These are phyloP conservation scores for Vicia sativa DNA, from an alignment of 306 rosid species.

Conservation along the genomic window DNA sequence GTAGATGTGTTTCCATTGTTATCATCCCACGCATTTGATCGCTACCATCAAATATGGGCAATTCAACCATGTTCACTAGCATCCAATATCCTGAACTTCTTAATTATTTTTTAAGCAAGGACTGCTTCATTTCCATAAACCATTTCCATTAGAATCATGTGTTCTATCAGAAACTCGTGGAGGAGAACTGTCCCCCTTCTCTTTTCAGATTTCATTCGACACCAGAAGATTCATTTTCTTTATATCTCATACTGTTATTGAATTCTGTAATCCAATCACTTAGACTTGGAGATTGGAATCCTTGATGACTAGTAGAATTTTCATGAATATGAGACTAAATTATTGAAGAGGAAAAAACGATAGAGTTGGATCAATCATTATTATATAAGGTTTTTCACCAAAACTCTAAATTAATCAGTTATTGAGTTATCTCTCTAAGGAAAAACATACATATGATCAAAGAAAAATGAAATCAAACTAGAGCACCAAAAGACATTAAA, in stretches of 20 bases:
- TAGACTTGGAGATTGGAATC: neutral
- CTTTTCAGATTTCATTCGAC: neutral
- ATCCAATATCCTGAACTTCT: too few relatives aligned
- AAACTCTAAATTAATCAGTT: conserved; percentile 5
- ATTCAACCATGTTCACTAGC: too few relatives aligned
- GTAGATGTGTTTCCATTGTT: neutral
- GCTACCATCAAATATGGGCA: too few relatives aligned
- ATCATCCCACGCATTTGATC: neutral
- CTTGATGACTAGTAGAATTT: neutral
- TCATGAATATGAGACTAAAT: conserved; percentile 1
- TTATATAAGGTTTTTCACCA: neutral
- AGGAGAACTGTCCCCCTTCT: neutral
- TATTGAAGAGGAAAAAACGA: neutral
- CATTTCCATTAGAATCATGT: neutral
- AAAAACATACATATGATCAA: conserved; percentile 6
- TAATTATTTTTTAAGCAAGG: too few relatives aligned
- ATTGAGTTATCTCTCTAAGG: conserved; percentile 6
- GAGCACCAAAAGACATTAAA: conserved; percentile 28
- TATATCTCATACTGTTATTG: neutral
- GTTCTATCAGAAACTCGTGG: conserved; percentile 11
- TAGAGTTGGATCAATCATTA: conserved; percentile 17
- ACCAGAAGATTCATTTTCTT: neutral
- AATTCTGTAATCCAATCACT: conserved; percentile 22
- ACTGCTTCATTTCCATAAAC: too few relatives aligned
- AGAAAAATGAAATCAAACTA: conserved; percentile 13